phyloP scores from a whole-genome alignment of 2,329 filamentous ascomycete genomes.

The Myriangium duriaei region DNA sequence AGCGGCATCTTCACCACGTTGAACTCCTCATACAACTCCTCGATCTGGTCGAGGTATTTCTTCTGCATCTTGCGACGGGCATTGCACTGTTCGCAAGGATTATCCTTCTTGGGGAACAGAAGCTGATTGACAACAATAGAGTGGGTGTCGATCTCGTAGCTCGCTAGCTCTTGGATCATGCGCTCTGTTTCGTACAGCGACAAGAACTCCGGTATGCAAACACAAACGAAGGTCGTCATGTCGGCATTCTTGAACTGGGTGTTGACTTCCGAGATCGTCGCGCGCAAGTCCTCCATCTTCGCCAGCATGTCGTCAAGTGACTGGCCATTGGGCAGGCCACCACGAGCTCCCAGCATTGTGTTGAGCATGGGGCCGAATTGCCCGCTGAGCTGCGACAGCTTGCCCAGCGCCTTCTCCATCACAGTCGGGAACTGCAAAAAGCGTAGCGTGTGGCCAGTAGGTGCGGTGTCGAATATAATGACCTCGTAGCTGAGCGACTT shows the following conservation, averaged over 20 bases:
- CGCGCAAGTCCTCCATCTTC: conserved; percentile 86
- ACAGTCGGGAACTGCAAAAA: conserved; percentile 98
- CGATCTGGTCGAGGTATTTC: conserved; percentile 97
- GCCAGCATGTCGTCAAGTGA: conserved; percentile 82
- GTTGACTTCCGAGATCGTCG: conserved; percentile 93
- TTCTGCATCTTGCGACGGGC: conserved; percentile 95
- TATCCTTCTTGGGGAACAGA: conserved; percentile 76
- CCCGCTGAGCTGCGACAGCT: conserved; percentile 82
- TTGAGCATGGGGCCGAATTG: conserved; percentile 96
- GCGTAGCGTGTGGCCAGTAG: conserved; percentile 92
- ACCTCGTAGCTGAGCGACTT: conserved; percentile 98
- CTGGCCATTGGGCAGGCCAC: conserved; percentile 78
- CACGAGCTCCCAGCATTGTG: conserved; percentile 69
- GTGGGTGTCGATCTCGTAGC: conserved; percentile 91
- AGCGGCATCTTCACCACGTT: conserved; percentile 98
- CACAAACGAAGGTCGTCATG: conserved; percentile 93
- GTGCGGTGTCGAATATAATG: conserved; percentile 97
- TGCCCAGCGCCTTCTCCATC: conserved; percentile 95
- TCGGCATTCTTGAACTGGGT: conserved; percentile 95
- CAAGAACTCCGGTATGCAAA: conserved; percentile 95
- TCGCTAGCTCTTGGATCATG: conserved; percentile 96
- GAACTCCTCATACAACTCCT: conserved; percentile 97
- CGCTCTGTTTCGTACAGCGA: conserved; percentile 96
- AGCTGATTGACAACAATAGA: conserved; percentile 97
- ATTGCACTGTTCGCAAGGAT: conserved; percentile 88